Base-by-base conservation (phyloP, 164 flowering plant species). In the Akebia trifoliata region DNA sequence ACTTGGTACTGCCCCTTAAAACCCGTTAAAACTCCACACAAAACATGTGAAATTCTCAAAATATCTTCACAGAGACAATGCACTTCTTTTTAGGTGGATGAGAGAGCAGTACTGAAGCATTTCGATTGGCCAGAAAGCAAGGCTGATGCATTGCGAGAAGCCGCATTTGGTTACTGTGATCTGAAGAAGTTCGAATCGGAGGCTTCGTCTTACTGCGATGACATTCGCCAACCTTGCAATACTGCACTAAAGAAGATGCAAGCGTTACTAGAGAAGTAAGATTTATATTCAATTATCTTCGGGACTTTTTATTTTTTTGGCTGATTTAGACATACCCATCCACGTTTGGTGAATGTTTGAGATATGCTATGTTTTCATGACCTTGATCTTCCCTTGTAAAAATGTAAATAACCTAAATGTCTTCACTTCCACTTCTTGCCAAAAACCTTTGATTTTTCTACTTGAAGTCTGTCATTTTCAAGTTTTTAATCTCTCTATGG, bases 61-160 rank as follows among this genome's bases (percentile, higher is more conserved):
- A 39, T 40, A 17, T 48, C 35, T 25, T 20, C 43, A n/a, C n/a
- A n/a, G n/a, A n/a, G n/a, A n/a, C n/a, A n/a, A n/a, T n/a, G n/a
- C n/a, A 52, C 20, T 42, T 34, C 18, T 42, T 8, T 61, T 40
- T 39, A 92, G 98, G 97, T 93, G 56, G 99, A 93, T 64, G 99
- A 93, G 61, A 83, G 99, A 57, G 99, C 99, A 0, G 99, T 93
- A 17, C 74, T 93, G 36, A 93, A 93, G 59, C 99, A 93, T 74
- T 93, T 93, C 32, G 78, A 84, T 5, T 93, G 99, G 99, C 99
- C 99, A 0, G 99, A 93, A 77, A 80, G 81, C 58, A 93, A 86
- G 70, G 99, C 97, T 0, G 99, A 93, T 61, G 95, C 95, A 7
- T 65, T 93, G 62, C 73, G 99, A 11, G 99, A 93, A 56, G 99